A percentile compares a stretch with the other conserved stretches of the same genome.
Evolutionary conservation across 495 filamentous ascomycete species (phyloP).

Genomic region (Aspergillus funiculosus): DNA sequence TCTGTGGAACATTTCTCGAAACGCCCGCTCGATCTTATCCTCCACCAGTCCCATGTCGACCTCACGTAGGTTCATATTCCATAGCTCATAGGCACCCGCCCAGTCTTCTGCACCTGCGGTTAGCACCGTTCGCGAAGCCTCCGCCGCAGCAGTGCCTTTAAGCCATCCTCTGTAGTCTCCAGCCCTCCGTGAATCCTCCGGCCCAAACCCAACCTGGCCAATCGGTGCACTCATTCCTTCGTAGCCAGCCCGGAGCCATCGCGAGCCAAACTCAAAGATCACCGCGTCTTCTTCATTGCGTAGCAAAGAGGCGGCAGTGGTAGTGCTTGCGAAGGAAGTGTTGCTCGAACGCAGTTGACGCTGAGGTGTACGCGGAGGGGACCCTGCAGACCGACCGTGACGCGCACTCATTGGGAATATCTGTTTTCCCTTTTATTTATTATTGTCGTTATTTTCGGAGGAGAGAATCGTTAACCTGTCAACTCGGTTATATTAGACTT

Average conservation of each 20-base stretch:
- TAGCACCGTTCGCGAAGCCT: conserved; percentile 14
- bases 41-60: conserved; percentile 72
- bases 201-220: conserved; percentile 64
- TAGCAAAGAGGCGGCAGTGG: conserved; percentile 63
- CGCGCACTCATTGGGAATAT: conserved; percentile 23
- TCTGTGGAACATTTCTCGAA: conserved; percentile 82
- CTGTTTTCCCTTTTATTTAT: too few species aligned
- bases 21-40: conserved; percentile 79
- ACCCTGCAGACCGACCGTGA: conserved; percentile 28
- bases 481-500: too few species aligned
- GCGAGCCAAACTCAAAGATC: conserved; percentile 74
- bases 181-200: conserved; percentile 65
- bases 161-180: conserved; percentile 78
- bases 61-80: conserved; percentile 65
- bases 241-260: conserved; percentile 78
- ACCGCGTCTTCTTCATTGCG: conserved; percentile 79
- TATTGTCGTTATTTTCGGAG: too few species aligned
- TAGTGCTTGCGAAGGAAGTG: conserved; percentile 54
- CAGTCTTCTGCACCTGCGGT: conserved; percentile 53
- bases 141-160: conserved; percentile 19
- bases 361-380: conserved; percentile 36
- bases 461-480: too few species aligned
- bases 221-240: conserved; percentile 72
- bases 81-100: conserved; percentile 72
- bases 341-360: conserved; percentile 35